These are phyloP conservation scores for Aureobasidium sp. DNA, from an alignment of 2,329 filamentous ascomycete genomes.

Conservation along the genomic window DNA sequence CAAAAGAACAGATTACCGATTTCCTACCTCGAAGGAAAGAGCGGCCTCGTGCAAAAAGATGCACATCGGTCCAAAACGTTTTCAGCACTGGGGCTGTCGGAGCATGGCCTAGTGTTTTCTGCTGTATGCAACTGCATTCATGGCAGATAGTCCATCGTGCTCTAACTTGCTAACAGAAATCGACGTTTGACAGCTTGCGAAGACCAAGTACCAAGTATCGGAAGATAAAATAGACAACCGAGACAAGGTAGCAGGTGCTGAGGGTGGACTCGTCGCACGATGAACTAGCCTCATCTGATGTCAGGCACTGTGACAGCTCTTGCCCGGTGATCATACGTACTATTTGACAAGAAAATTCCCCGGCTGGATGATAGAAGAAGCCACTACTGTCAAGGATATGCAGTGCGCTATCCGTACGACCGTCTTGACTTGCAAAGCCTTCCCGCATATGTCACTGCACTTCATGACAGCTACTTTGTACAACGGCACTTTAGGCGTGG, in stretches of 20 bases:
- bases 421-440: neutral
- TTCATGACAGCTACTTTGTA: conserved; percentile 4
- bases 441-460: conserved; percentile 13
- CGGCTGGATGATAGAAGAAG: neutral
- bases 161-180: neutral
- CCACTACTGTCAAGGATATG: neutral
- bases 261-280: neutral
- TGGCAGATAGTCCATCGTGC: neutral
- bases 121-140: neutral
- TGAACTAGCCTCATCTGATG: neutral
- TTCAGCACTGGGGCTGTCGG: neutral
- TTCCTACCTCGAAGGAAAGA: neutral
- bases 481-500: neutral
- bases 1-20: neutral
- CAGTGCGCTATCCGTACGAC: neutral
- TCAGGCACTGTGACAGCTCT: neutral
- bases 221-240: neutral
- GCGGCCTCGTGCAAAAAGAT: neutral
- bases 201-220: neutral
- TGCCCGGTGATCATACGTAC: neutral
- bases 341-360: neutral
- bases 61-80: neutral
- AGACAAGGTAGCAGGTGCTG: neutral
- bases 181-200: too few relatives aligned
- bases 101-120: neutral